Conservation (phyloP, 495 filamentous ascomycete species). For the Xylaria scruposa region DNA sequence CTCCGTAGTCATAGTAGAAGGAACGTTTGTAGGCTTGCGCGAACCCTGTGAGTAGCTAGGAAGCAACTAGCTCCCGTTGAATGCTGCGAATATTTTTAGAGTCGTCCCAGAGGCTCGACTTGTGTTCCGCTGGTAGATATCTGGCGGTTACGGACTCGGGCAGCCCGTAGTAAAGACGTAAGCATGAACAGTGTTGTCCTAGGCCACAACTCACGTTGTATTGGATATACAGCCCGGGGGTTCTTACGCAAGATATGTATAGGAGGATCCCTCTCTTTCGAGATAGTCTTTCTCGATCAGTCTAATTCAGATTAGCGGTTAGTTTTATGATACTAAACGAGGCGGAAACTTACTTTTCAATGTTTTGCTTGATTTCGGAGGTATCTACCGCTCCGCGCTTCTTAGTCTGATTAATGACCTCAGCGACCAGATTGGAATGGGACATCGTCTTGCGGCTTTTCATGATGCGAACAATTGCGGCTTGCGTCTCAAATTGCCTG, state of each 20-base stretch:
- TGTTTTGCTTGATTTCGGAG: slow-evolving; percentile 90
- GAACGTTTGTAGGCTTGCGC: not conserved
- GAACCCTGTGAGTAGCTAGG: not conserved
- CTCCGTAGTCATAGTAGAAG: not conserved
- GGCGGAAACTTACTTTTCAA: slow-evolving; percentile 76
- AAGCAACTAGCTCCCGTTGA: not conserved
- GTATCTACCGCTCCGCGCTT: slow-evolving; percentile 82
- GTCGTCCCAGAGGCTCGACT: not conserved
- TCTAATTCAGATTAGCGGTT: slow-evolving; percentile 47
- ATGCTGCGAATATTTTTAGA: not conserved
- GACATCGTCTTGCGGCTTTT: slow-evolving; percentile 89
- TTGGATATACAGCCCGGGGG: not conserved
- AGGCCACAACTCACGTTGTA: not conserved
- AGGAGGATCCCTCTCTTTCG: slow-evolving; percentile 80
- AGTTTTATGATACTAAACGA: not conserved
- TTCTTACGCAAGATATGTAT: slow-evolving; percentile 79
- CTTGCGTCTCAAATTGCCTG: slow-evolving; percentile 93
- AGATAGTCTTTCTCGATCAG: slow-evolving; percentile 97
- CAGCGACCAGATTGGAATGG: slow-evolving; percentile 79
- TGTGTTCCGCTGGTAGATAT: not conserved
- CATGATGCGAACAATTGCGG: slow-evolving; percentile 96
- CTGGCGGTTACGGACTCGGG: not conserved
- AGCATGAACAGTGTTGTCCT: not conserved
- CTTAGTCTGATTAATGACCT: slow-evolving; percentile 89
- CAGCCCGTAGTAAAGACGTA: not conserved